A percentile compares a stretch with the other conserved stretches of the same genome.
Conservation (phyloP, 352 stramenopile species). For the Globisporangium rhizosaccharum region DNA sequence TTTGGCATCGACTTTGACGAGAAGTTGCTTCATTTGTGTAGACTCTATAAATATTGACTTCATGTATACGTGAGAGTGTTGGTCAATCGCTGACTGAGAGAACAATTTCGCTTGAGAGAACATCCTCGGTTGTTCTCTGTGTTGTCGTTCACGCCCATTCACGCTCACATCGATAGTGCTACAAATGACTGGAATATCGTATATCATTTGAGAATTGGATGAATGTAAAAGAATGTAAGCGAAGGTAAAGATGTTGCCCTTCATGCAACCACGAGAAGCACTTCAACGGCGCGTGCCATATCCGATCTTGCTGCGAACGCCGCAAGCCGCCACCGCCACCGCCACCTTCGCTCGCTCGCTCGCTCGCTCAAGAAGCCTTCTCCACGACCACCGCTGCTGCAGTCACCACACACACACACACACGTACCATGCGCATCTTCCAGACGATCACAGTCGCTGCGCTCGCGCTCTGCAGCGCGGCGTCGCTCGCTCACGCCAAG, state of each 20-base stretch:
- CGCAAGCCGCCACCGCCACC: conserved; percentile 7
- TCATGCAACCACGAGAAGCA: not conserved
- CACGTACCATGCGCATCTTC: conserved; percentile 17
- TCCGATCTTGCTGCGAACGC: conserved; percentile 11
- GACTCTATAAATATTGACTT: not conserved
- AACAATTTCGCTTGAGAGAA: conserved; percentile 1
- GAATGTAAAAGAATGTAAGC: conserved; percentile 10
- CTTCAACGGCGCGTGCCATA: conserved; percentile 14
- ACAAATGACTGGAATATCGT: not conserved
- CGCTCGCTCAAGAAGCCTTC: not conserved
- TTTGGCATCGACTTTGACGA: too few species aligned
- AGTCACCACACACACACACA: not conserved
- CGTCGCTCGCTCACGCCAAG: conserved; percentile 29
- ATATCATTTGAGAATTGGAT: not conserved
- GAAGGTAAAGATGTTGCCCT: conserved; percentile 3
- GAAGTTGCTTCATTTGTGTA: too few species aligned
- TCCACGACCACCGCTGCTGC: not conserved
- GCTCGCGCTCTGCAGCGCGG: conserved; percentile 22
- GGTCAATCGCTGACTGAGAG: not conserved
- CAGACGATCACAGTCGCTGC: conserved; percentile 17
- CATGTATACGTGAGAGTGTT: not conserved
- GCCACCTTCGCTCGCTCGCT: not conserved
- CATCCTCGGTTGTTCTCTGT: too few species aligned
- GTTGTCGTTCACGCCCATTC: conserved; percentile 11
- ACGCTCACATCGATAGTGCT: conserved; percentile 4